Base-by-base conservation (phyloP, 2,329 filamentous ascomycete species). In the Lachnellula cervina region DNA sequence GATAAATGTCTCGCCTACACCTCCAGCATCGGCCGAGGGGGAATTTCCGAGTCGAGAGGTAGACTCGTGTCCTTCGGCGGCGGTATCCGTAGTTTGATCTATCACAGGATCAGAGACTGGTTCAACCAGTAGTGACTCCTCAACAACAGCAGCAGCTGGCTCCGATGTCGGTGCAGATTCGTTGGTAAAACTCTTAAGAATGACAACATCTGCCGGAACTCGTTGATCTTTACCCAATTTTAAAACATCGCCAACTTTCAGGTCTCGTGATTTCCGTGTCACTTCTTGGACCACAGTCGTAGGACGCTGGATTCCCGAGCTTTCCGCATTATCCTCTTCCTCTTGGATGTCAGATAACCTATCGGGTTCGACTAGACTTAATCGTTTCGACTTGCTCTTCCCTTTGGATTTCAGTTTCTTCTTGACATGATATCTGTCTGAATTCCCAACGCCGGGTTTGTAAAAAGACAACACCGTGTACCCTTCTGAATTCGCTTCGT, bases 241-340 rank as follows among this genome's bases (percentile, higher is more conserved):
- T 56, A 99, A 75, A n/a, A 99, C 88, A 72, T 99, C 94, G 23
- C 94, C 95, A 46, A 99, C 93, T 69, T 88, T 94, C 51, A 99
- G 77, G 68, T 96, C 92, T 56, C 87, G 84, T 5, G 94, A 94
- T 66, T 89, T 91, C 70, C 89, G 93, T 61, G 80, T 81, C 2
- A 89, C 76, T 69, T 96, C 90, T 54, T 79, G 74, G 4, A 86
- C 76, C 42, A 73, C 72, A 52, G 76, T 80, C 38, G 79, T 80
- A 52, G 74, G 79, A 57, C 66, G 66, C 59, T 68, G 66, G 21
- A 66, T 52, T 25, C 74, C 78, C 47, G 73, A 69, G 11, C 70
- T 72, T 60, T 81, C 77, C 1, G 73, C 70, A 48, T 72, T 75
- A 53, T 84, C 79, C 59, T 88, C 82, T 69, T 90, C 88, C 66